Evolutionary conservation across 371 early-diverging fungal genomes (phyloP).

Genomic region (Mortierella sp.): DNA sequence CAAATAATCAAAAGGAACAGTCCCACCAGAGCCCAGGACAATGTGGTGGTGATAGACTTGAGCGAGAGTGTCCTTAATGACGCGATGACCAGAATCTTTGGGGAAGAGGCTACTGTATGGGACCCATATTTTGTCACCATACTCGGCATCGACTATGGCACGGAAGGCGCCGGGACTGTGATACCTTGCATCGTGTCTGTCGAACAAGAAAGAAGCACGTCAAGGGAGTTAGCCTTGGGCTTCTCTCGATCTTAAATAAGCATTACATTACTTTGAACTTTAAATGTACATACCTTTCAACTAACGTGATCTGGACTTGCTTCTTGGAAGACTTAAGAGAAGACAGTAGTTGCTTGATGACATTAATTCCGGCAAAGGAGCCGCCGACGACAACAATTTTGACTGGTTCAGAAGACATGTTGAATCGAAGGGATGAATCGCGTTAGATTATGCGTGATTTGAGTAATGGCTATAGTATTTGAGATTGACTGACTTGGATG

Average conservation of each 20-base stretch:
- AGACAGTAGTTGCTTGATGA: constrained; percentile 59
- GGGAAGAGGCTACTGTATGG: constrained; percentile 67
- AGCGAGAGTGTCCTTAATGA: constrained; percentile 60
- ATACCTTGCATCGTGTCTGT: constrained; percentile 60
- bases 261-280: background rate
- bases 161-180: constrained; percentile 64
- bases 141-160: constrained; percentile 60
- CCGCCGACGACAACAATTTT: constrained; percentile 61
- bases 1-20: constrained; percentile 77
- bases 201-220: no score
- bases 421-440: background rate
- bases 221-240: background rate
- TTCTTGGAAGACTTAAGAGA: constrained; percentile 27
- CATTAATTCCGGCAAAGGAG: constrained; percentile 59
- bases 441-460: background rate
- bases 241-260: background rate
- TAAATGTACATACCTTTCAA: constrained; percentile 56
- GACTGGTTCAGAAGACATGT: constrained; percentile 12
- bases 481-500: background rate
- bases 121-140: constrained; percentile 63
- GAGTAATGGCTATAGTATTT: background rate
- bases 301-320: constrained; percentile 61
- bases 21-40: constrained; percentile 58
- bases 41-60: constrained; percentile 60
- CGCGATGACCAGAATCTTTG: constrained; percentile 52